Conservation (phyloP, 2,329 filamentous ascomycete species). For the Beauveria scarabaeidicola region DNA sequence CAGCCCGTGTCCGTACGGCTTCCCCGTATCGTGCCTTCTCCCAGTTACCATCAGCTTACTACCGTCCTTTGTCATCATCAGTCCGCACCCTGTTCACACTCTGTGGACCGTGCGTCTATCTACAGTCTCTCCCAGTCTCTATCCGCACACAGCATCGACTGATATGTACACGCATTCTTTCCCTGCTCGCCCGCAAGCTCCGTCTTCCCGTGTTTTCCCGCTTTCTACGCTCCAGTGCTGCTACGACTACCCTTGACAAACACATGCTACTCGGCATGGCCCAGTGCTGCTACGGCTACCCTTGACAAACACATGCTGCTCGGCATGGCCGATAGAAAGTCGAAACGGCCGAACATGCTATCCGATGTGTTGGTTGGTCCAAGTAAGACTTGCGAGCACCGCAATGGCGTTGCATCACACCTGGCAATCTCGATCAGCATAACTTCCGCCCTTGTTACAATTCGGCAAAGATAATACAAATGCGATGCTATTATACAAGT, state of each 20-base stretch:
- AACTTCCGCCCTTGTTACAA: neutral
- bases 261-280: neutral
- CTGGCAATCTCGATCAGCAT: neutral
- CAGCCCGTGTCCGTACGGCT: neutral
- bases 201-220: neutral
- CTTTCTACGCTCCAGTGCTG: neutral
- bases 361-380: neutral
- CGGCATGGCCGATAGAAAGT: neutral
- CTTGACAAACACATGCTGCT: neutral
- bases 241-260: neutral
- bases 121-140: neutral
- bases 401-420: neutral
- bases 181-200: neutral
- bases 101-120: neutral
- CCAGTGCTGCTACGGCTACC: neutral
- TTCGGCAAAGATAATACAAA: neutral
- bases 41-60: neutral
- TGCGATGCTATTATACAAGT: neutral
- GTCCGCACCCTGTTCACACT: neutral
- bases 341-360: neutral
- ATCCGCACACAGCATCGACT: neutral
- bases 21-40: neutral
- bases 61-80: neutral
- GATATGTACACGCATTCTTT: neutral
- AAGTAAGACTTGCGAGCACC: neutral